A percentile compares a stretch with the other conserved stretches of the same genome.
Evolutionary conservation across 2,329 filamentous ascomycete species (phyloP).

Genomic region (Colletotrichum caudatum): DNA sequence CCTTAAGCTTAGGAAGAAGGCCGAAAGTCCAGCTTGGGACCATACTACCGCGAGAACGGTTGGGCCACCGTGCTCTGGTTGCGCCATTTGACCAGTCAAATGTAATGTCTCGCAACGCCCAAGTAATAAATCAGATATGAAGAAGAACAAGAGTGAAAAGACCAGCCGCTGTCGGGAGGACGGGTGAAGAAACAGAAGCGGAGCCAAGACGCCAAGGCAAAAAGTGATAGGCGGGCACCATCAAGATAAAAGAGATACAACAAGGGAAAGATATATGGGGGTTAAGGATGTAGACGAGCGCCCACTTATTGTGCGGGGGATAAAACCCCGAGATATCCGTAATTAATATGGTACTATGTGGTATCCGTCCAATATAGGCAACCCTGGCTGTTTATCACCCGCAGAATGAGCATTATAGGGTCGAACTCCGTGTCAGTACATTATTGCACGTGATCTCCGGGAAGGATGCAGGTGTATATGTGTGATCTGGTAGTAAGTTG

Average conservation of each 20-base stretch:
- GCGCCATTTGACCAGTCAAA: constrained; percentile 34
- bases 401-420: not conserved
- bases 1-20: constrained; percentile 43
- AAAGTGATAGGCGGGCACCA: not conserved
- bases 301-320: constrained; percentile 18
- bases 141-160: not conserved
- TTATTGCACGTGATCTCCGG: constrained; percentile 26
- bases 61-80: constrained; percentile 35
- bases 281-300: not conserved
- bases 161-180: constrained; percentile 22
- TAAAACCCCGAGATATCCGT: constrained; percentile 28
- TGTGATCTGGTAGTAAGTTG: not conserved
- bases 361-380: not conserved
- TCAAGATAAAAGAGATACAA: constrained; percentile 20
- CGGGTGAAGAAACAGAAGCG: not conserved
- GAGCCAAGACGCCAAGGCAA: not conserved
- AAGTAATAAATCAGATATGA: constrained; percentile 12
- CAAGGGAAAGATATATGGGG: not conserved
- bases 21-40: constrained; percentile 42
- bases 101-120: not conserved
- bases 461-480: constrained; percentile 31
- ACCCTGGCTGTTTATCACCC: not conserved
- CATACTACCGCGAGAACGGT: constrained; percentile 41
- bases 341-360: not conserved
- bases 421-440: not conserved